Conservation (phyloP, 2,329 filamentous ascomycete genomes). For the Exophiala sp. region DNA sequence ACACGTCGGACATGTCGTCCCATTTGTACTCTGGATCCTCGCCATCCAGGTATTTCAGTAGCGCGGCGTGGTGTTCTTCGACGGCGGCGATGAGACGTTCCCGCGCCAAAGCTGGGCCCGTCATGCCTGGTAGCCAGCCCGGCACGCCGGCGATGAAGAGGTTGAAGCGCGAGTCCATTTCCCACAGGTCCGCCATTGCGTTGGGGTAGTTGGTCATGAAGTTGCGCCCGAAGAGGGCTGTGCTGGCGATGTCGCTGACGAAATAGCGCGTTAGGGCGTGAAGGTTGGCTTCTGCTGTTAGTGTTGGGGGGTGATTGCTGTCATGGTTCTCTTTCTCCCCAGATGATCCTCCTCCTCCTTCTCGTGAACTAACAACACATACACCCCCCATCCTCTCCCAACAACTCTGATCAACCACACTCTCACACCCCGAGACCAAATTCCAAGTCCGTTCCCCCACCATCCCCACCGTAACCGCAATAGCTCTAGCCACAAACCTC, state of each 20-base stretch:
- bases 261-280: slow-evolving; percentile 52
- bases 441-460: slow-evolving; percentile 47
- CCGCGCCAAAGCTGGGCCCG: slow-evolving; percentile 45
- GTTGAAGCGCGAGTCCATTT: slow-evolving; percentile 50
- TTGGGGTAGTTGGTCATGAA: slow-evolving; percentile 49
- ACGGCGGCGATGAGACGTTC: slow-evolving; percentile 39
- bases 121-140: slow-evolving; percentile 48
- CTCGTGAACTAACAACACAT: no score
- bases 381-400: slow-evolving; percentile 56
- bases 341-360: no score
- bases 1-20: slow-evolving; percentile 46
- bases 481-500: slow-evolving; percentile 39
- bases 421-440: slow-evolving; percentile 54
- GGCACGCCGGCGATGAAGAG: slow-evolving; percentile 52
- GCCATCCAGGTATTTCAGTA: slow-evolving; percentile 40
- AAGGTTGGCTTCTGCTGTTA: slow-evolving; percentile 43
- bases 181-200: slow-evolving; percentile 51
- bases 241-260: slow-evolving; percentile 45
- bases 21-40: slow-evolving; percentile 41
- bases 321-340: neutral
- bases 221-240: slow-evolving; percentile 49
- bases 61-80: slow-evolving; percentile 40
- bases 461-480: slow-evolving; percentile 33
- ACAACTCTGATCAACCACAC: slow-evolving; percentile 54
- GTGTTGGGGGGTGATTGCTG: neutral